phyloP scores from a whole-genome alignment of 495 filamentous ascomycete species.

The Neurospora sp. region DNA sequence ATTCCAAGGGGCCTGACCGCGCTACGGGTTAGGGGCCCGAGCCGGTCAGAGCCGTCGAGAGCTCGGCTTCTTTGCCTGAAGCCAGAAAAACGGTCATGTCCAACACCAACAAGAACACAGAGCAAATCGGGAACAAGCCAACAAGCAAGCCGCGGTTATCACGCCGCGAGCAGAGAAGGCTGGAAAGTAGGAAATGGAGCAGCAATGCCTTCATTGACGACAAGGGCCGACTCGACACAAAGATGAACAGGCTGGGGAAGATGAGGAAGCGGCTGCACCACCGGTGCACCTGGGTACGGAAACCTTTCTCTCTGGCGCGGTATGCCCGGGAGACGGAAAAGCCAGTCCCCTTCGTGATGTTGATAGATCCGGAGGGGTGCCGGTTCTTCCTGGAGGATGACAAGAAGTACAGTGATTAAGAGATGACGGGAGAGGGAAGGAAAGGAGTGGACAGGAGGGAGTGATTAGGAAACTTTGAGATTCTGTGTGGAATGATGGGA shows the following conservation, averaged over 20 bases:
- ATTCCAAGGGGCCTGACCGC: not conserved
- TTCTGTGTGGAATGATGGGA: not conserved
- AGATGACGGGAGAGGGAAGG: not conserved
- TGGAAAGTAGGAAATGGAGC: not conserved
- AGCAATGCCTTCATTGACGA: not conserved
- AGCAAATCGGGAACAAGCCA: too few species aligned
- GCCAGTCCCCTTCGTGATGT: not conserved
- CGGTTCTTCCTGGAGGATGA: not conserved
- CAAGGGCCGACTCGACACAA: rapidly evolving
- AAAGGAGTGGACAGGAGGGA: too few species aligned
- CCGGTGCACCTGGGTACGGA: not conserved
- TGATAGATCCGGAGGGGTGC: not conserved
- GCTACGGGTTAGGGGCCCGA: not conserved
- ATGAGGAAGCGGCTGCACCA: not conserved
- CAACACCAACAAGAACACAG: too few species aligned
- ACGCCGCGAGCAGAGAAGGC: too few species aligned
- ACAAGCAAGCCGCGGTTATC: too few species aligned
- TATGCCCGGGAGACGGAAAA: not conserved
- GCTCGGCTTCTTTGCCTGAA: too few species aligned
- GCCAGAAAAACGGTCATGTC: too few species aligned
- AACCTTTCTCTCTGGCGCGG: not conserved
- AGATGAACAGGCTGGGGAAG: not conserved
- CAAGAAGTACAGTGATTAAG: not conserved
- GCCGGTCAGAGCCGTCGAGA: not conserved
- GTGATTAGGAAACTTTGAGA: too few species aligned